Evolutionary conservation across 2,329 filamentous ascomycete species (phyloP), one percentile per base, ranked within the genome.

Genomic region (Pestalotiopsis sp.): DNA sequence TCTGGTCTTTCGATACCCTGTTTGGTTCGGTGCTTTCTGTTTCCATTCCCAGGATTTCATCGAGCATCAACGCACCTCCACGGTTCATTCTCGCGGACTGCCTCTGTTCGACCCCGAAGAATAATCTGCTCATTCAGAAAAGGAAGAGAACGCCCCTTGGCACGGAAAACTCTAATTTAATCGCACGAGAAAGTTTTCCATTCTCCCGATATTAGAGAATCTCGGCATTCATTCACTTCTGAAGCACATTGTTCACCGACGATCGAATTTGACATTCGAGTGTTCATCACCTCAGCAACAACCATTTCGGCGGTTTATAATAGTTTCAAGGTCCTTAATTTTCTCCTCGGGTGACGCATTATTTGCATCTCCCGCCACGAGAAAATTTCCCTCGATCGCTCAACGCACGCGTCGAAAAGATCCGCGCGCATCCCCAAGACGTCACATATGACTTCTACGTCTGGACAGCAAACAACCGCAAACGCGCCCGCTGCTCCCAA

Each of bases 381-480:
- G 57, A 63, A 66, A 14, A 38, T 49, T 39, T 20, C 25, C 64
- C 12, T 17, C 38, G 36, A 66, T 70, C 61, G 70, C 41, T n/a
- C 52, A 68, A 69, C 70, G 55, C 31, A 12, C n/a, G n/a, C 45
- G 14, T 38, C 25, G 60, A 67, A 70, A 73, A 73, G 70, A 73
- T 75, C n/a, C 52, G 14, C 41, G 20, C 55, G 17, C 5, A 41
- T 14, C 36, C 52, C 12, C 36, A 59, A 27, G 38, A 75, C 74
- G 74, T 79, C 78, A 79, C 82, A 82, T 88, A 89, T 89, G 87
- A 89, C 87, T 86, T 89, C 87, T 81, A 81, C 86, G 86, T 85
- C 84, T 74, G 84, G 81, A 79, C 81, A 85, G 81, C 83, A 85
- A 79, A 85, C 82, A 78, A 79, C 82, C 78, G 85, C 80, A 76